Base-by-base conservation (phyloP, 805 yeast genomes). In the Kodamaea hsintzibuensis region DNA sequence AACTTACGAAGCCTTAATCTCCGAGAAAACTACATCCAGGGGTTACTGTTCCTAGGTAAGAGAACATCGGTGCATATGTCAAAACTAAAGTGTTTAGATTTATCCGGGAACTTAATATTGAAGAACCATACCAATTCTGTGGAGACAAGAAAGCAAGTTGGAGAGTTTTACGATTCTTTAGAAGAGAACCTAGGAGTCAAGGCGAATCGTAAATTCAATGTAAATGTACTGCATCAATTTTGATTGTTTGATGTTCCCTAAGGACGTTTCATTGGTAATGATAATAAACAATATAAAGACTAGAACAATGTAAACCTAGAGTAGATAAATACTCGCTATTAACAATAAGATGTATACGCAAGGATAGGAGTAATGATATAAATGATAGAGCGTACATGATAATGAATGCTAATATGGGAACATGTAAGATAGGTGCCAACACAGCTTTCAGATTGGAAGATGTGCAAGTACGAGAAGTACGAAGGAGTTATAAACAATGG, bases 221-320 rank as follows among this genome's bases (percentile, higher is more conserved):
- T 70, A 7, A 70, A 68, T 54, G 61, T 67, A 51, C 54, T 61
- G 49, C 73, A 69, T 55, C 52, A 30, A 14, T 66, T 66, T 39
- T 33, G 25, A 40, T 40, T 30, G 35, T 30, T 30, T 8, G 13
- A 12, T 9, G 13, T 30, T 30, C 35, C 13, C 8, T 30, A 3
- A 22, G 35, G 10, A 9, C 13, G 35, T 30, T 30, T 30, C 13
- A 30, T 9, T 30, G 35, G 35, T 30, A 12, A 6, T 22, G 25
- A 22, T 30, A 5, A 27, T 27, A 9, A 9, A 30, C 35, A 30
- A 30, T 30, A 30, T 22, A 22, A 22, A 22, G 25, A 22, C 25
- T 22, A 22, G 25, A 22, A 22, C 25, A 22, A 22, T 22, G 25
- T 22, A 22, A 22, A 6, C 25, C 25, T 22, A 22, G 25, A 22